Conservation (phyloP, 345 rosid species). For the Gossypium turneri region DNA sequence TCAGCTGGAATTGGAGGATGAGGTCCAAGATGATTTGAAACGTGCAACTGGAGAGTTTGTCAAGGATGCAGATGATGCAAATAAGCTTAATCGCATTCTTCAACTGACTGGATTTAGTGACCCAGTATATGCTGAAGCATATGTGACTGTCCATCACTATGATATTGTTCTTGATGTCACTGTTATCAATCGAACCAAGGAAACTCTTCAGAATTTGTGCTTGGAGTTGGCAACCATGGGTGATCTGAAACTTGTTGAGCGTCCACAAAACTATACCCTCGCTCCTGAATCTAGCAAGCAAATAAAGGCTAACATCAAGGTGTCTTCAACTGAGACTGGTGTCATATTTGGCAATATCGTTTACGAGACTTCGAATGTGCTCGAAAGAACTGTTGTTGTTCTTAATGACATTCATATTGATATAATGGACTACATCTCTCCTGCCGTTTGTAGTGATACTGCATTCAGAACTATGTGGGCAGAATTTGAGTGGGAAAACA, state of each 20-base stretch:
- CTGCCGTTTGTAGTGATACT: constrained; percentile 80
- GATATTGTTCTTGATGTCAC: constrained; percentile 97
- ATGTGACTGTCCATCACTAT: constrained; percentile 93
- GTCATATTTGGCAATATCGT: constrained; percentile 97
- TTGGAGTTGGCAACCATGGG: constrained; percentile 99
- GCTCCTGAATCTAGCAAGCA: constrained; percentile 96
- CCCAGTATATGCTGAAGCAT: constrained; percentile 99
- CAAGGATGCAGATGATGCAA: constrained; percentile 91
- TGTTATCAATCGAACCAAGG: constrained; percentile 90
- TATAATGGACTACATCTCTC: constrained; percentile 97
- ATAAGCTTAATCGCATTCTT: constrained; percentile 92
- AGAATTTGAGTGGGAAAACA: constrained; percentile 99
- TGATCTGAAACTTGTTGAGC: constrained; percentile 97
- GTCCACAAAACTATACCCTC: constrained; percentile 95
- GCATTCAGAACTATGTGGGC: constrained; percentile 99
- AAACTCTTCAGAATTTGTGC: constrained; percentile 96
- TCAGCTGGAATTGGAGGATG: constrained; percentile 98
- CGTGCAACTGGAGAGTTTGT: constrained; percentile 98
- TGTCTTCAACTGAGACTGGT: constrained; percentile 97
- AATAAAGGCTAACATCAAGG: constrained; percentile 98
- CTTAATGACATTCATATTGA: constrained; percentile 93
- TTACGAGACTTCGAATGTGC: constrained; percentile 88
- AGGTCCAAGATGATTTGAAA: constrained; percentile 91
- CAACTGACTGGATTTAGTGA: constrained; percentile 99
- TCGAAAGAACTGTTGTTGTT: constrained; percentile 78